A percentile compares a stretch with the other conserved stretches of the same genome.
Conservation (phyloP, 1,139 yeast species). For the Debaryomyces psychrophilus region DNA sequence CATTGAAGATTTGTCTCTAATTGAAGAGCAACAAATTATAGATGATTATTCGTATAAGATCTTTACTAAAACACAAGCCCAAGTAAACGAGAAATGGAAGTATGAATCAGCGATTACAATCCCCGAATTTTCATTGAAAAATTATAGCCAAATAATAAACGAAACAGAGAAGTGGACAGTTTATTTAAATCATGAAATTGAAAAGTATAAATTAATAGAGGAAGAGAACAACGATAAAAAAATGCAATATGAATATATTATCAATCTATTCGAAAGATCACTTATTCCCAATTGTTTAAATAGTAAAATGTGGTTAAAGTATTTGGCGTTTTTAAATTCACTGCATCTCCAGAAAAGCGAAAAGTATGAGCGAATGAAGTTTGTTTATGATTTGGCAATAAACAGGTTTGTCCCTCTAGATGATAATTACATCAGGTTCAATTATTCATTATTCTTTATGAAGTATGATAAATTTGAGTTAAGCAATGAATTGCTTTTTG, state of each 20-base stretch:
- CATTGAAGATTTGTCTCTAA: conserved; percentile 28
- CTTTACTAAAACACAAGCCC: conserved; percentile 49
- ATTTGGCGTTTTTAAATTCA: conserved; percentile 45
- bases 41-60: conserved; percentile 46
- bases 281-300: conserved; percentile 59
- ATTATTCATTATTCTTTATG: conserved; percentile 41
- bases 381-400: conserved; percentile 46
- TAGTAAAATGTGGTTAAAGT: conserved; percentile 60
- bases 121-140: conserved; percentile 44
- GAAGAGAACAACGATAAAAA: not conserved
- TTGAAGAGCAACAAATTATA: conserved; percentile 40
- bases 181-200: conserved; percentile 53
- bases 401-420: conserved; percentile 50
- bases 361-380: conserved; percentile 28
- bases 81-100: conserved; percentile 61
- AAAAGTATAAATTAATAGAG: conserved; percentile 10
- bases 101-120: conserved; percentile 56
- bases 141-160: conserved; percentile 22
- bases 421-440: conserved; percentile 39
- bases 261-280: conserved; percentile 60
- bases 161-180: conserved; percentile 53
- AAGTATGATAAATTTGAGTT: conserved; percentile 22
- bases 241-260: conserved; percentile 18
- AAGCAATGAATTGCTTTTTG: conserved; percentile 34
- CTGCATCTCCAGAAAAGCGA: conserved; percentile 18